phyloP scores from a whole-genome alignment of 163 green algal species.

The Scenedesmus sp. region DNA sequence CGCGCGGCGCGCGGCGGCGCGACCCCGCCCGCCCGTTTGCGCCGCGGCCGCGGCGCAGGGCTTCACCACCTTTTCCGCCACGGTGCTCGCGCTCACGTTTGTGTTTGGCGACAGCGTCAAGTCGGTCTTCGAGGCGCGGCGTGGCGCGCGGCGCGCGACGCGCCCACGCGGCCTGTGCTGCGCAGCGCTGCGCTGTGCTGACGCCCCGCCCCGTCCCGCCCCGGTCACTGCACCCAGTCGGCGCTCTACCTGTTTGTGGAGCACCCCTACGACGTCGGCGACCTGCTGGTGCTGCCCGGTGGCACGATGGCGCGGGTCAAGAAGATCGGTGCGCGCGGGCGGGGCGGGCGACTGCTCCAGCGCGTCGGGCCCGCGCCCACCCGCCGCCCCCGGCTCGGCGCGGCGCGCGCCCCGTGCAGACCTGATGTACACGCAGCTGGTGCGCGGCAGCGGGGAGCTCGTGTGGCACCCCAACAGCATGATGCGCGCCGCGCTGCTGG shows the following conservation, averaged over 20 bases:
- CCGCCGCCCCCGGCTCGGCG: too few relatives aligned
- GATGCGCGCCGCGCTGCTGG: not conserved
- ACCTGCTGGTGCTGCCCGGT: constrained; percentile 3
- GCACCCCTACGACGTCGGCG: constrained; percentile 60
- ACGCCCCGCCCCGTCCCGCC: not conserved
- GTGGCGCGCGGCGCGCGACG: not conserved
- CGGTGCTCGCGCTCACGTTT: constrained; percentile 63
- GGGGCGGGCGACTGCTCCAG: too few relatives aligned
- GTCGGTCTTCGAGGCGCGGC: constrained; percentile 19
- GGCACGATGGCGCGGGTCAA: too few relatives aligned
- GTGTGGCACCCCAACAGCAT: constrained; percentile 24
- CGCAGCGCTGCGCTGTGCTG: not conserved
- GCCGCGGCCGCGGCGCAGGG: constrained; percentile 32
- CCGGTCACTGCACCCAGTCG: constrained; percentile 47
- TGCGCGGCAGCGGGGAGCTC: constrained; percentile 1
- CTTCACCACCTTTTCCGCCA: constrained; percentile 60
- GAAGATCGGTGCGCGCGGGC: too few relatives aligned
- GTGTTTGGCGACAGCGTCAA: constrained; percentile 60
- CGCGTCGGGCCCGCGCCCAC: too few relatives aligned
- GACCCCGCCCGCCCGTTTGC: not conserved
- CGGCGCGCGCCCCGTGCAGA: too few relatives aligned
- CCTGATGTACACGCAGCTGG: constrained; percentile 10
- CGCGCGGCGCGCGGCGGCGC: too few relatives aligned
- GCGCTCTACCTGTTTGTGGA: constrained; percentile 63
- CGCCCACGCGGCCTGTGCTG: not conserved